Conservation (phyloP, 2,329 filamentous ascomycete genomes). For the Xylaria hypoxylon region DNA sequence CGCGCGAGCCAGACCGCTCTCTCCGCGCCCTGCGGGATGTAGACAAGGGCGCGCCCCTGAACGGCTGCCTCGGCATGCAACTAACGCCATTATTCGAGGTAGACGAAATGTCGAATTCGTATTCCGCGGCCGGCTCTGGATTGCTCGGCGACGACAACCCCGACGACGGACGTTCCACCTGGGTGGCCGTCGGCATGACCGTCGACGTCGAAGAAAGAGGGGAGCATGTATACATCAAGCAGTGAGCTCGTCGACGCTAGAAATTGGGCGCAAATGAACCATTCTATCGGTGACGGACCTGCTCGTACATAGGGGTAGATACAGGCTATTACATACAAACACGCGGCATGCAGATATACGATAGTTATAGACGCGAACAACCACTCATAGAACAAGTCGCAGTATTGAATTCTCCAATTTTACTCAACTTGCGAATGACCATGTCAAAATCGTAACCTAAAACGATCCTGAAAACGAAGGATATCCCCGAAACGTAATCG, state of each 20-base stretch:
- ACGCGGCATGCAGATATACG: background rate
- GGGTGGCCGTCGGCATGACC: slow-evolving; percentile 67
- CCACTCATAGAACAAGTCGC: too few species aligned
- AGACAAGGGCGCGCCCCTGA: slow-evolving; percentile 67
- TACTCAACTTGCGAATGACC: too few species aligned
- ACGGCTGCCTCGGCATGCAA: slow-evolving; percentile 74
- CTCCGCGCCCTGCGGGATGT: slow-evolving; percentile 69
- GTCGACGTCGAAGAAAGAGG: slow-evolving; percentile 62
- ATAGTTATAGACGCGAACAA: too few species aligned
- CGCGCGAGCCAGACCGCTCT: slow-evolving; percentile 67
- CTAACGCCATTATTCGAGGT: slow-evolving; percentile 66
- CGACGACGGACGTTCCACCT: slow-evolving; percentile 47
- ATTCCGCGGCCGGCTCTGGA: slow-evolving; percentile 14
- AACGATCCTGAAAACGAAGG: too few species aligned
- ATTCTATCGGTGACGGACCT: background rate
- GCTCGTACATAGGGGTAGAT: slow-evolving; percentile 7
- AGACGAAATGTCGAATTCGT: slow-evolving; percentile 2
- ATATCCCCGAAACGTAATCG: background rate
- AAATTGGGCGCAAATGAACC: background rate
- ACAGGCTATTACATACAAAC: background rate
- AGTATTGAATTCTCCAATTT: too few species aligned
- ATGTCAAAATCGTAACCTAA: too few species aligned
- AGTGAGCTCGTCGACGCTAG: slow-evolving; percentile 38
- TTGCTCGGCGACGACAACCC: slow-evolving; percentile 49
- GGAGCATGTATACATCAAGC: slow-evolving; percentile 57